A percentile compares a stretch with the other conserved stretches of the same genome.
phyloP scores from a whole-genome alignment of 2,329 filamentous ascomycete genomes.

The Xylariaceae sp. region DNA sequence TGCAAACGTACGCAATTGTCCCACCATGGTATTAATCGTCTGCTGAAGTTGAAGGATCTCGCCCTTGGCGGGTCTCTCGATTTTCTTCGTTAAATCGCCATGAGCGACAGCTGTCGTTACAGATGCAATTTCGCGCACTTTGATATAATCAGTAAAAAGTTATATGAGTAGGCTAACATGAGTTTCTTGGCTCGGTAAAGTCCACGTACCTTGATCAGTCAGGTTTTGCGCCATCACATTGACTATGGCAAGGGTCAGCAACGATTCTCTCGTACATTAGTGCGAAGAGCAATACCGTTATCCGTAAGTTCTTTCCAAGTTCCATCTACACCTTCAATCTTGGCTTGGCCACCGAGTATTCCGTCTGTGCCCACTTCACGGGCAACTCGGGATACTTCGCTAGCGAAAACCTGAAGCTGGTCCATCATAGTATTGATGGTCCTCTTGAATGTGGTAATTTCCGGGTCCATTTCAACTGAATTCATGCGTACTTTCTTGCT shows the following conservation, averaged over 20 bases:
- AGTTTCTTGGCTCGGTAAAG: neutral
- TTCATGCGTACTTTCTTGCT: conserved; percentile 98
- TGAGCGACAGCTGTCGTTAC: conserved; percentile 85
- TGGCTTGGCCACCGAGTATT: conserved; percentile 89
- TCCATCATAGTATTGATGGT: conserved; percentile 99
- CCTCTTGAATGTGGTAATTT: conserved; percentile 96
- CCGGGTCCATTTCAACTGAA: conserved; percentile 94
- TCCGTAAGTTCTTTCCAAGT: conserved; percentile 98
- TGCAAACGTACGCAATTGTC: conserved; percentile 82
- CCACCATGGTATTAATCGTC: conserved; percentile 90
- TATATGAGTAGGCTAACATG: neutral
- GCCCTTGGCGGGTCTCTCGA: conserved; percentile 79
- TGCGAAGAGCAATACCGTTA: conserved; percentile 61
- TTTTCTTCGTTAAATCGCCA: conserved; percentile 84
- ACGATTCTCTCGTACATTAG: conserved; percentile 11
- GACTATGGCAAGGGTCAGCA: conserved; percentile 54
- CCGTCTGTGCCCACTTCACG: conserved; percentile 97
- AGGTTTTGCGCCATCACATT: conserved; percentile 86
- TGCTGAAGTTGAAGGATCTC: conserved; percentile 85
- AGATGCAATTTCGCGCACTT: conserved; percentile 82
- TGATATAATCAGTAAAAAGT: conserved; percentile 10
- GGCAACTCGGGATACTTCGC: conserved; percentile 92
- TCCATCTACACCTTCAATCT: conserved; percentile 91
- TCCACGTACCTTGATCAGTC: conserved; percentile 69
- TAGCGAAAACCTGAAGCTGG: conserved; percentile 94